Conservation (phyloP, 257 asterid genomes). For the Perilla frutescens region DNA sequence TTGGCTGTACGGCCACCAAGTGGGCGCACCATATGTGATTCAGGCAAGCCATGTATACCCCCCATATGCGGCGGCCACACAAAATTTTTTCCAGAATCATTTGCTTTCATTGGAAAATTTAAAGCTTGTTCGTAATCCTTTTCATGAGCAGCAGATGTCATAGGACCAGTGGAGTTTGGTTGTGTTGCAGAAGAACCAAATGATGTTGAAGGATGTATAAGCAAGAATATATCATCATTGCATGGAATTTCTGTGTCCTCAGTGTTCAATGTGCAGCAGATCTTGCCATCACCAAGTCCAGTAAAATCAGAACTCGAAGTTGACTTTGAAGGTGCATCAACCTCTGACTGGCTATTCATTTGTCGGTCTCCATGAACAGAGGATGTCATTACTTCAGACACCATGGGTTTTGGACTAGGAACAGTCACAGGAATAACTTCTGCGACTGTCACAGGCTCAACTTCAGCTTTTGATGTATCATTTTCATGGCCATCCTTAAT, state of each 20-base stretch:
- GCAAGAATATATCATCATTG: constrained; percentile 98
- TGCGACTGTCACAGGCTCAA: constrained; percentile 36
- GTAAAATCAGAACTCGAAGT: constrained; percentile 46
- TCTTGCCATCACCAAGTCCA: constrained; percentile 54
- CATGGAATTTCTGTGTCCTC: constrained; percentile 97
- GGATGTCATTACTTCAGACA: constrained; percentile 40
- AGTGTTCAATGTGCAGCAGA: constrained; percentile 71
- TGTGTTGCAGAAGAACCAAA: constrained; percentile 63
- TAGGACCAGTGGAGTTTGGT: constrained; percentile 40
- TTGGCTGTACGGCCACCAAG: constrained; percentile 45
- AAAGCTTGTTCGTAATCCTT: constrained; percentile 51
- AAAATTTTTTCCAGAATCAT: constrained; percentile 48
- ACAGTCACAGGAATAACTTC: constrained; percentile 43
- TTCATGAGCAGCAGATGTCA: constrained; percentile 47
- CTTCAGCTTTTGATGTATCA: constrained; percentile 44
- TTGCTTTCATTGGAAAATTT: constrained; percentile 45
- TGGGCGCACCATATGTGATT: constrained; percentile 40
- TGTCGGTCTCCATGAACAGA: constrained; percentile 40
- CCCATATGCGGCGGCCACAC: constrained; percentile 61
- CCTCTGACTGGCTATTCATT: constrained; percentile 44
- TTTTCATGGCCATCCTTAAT: constrained; percentile 43
- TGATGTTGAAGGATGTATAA: constrained; percentile 81
- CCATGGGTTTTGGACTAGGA: constrained; percentile 42
- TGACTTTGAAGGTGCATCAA: constrained; percentile 49
- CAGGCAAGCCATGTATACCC: constrained; percentile 48